These are phyloP conservation scores for Magnolia officinalis DNA, from an alignment of 164 flowering plant species.

Conservation along the genomic window DNA sequence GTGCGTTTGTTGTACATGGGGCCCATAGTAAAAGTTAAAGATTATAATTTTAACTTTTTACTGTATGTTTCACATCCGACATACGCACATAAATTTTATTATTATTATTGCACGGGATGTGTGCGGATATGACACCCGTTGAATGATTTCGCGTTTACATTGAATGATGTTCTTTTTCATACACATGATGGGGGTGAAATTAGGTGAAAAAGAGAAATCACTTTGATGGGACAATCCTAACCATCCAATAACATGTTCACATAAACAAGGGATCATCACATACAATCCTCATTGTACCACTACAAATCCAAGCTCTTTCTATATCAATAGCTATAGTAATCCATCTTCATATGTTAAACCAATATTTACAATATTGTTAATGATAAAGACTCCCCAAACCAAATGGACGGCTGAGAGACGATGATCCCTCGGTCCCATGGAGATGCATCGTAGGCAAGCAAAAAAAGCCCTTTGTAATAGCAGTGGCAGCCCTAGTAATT, in stretches of 20 bases:
- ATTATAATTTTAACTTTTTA: too few species aligned
- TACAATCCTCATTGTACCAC: not conserved
- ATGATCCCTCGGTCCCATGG: not conserved
- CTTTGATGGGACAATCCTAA: not conserved
- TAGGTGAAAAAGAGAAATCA: not conserved
- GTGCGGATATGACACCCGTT: too few species aligned
- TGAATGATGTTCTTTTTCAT: not conserved
- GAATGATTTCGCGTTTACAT: too few species aligned
- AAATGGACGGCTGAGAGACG: not conserved
- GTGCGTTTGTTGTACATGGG: too few species aligned
- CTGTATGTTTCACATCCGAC: too few species aligned
- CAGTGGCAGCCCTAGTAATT: not conserved
- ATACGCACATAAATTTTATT: too few species aligned
- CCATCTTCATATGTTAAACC: conserved; percentile 4
- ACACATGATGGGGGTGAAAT: not conserved
- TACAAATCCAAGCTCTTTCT: not conserved
- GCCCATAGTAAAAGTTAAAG: too few species aligned
- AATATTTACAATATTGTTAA: conserved; percentile 10
- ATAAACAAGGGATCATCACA: not conserved
- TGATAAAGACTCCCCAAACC: conserved; percentile 7
- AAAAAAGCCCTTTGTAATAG: not conserved
- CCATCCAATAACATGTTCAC: not conserved
- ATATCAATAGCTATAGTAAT: not conserved
- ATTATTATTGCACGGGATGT: too few species aligned
- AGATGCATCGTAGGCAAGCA: not conserved